A percentile compares a stretch with the other conserved stretches of the same genome.
Evolutionary conservation across 2,329 filamentous ascomycete genomes (phyloP).

Genomic region (Pseudopithomyces maydicus): DNA sequence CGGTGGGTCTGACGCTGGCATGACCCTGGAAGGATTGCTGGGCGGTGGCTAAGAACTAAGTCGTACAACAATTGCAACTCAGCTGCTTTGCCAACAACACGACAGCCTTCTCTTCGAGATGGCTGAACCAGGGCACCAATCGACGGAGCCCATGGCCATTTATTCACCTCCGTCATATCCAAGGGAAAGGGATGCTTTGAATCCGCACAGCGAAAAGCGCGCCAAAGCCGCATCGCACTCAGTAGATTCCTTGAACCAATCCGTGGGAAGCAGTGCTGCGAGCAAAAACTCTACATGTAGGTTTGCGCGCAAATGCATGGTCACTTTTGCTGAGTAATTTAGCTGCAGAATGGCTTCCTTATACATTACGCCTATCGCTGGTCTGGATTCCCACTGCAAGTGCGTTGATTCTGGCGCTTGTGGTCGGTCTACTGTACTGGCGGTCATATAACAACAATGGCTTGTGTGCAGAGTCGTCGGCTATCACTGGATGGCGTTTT

Average conservation of each 20-base stretch:
- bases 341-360: constrained; percentile 16
- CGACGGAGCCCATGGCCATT: not conserved
- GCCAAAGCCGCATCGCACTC: not conserved
- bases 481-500: constrained; percentile 12
- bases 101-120: not conserved
- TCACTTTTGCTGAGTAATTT: not conserved
- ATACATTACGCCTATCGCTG: constrained; percentile 12
- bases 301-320: not conserved
- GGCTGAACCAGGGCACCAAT: not conserved
- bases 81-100: not conserved
- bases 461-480: constrained; percentile 12
- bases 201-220: not conserved
- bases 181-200: constrained; percentile 1
- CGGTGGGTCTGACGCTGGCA: too few species aligned
- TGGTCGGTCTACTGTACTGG: constrained; percentile 10
- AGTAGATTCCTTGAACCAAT: not conserved
- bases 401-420: constrained; percentile 6
- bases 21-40: too few species aligned
- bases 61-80: not conserved
- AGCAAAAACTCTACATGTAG: not conserved
- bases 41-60: not conserved
- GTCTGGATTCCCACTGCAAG: constrained; percentile 7
- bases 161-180: not conserved
- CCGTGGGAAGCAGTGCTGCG: not conserved
- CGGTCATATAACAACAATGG: constrained; percentile 14